These are phyloP conservation scores for Mycena amicta DNA, from an alignment of 768 basidiomycete species.

Conservation along the genomic window DNA sequence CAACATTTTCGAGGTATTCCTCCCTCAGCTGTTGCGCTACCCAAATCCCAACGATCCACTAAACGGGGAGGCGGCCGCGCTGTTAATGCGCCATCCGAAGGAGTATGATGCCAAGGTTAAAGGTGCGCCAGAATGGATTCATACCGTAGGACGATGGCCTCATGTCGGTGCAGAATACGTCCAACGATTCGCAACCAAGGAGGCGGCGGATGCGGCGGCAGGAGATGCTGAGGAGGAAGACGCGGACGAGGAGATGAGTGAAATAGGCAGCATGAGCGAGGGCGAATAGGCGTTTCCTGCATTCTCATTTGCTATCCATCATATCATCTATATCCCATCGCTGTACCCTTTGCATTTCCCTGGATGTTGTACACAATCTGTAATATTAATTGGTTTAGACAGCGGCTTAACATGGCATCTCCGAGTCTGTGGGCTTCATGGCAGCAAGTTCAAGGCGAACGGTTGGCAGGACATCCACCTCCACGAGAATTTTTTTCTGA, in stretches of 20 bases:
- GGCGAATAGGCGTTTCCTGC: slow-evolving; percentile 45
- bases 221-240: slow-evolving; percentile 65
- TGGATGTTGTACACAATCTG: slow-evolving; percentile 21
- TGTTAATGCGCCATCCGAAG: slow-evolving; percentile 96
- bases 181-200: slow-evolving; percentile 90
- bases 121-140: slow-evolving; percentile 47
- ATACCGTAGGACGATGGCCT: no score
- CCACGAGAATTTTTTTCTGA: slow-evolving; percentile 75
- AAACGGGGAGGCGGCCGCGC: slow-evolving; percentile 96
- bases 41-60: slow-evolving; percentile 98
- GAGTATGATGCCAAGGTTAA: slow-evolving; percentile 94
- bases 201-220: slow-evolving; percentile 77
- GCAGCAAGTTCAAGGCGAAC: no score
- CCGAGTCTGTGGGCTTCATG: no score
- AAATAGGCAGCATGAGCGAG: slow-evolving; percentile 81
- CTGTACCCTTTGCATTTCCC: slow-evolving; percentile 23
- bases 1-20: slow-evolving; percentile 98
- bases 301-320: slow-evolving; percentile 7
- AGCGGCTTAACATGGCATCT: no score
- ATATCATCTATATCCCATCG: slow-evolving; percentile 16
- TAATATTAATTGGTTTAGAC: slow-evolving; percentile 25
- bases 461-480: slow-evolving; percentile 47
- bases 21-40: slow-evolving; percentile 95
- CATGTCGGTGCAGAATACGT: slow-evolving; percentile 85
- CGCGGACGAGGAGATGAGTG: slow-evolving; percentile 86